A percentile compares a stretch with the other conserved stretches of the same genome.
Evolutionary conservation across 148 eudicot genomes (phyloP).

Genomic region (Chenopodium berlandieri): DNA sequence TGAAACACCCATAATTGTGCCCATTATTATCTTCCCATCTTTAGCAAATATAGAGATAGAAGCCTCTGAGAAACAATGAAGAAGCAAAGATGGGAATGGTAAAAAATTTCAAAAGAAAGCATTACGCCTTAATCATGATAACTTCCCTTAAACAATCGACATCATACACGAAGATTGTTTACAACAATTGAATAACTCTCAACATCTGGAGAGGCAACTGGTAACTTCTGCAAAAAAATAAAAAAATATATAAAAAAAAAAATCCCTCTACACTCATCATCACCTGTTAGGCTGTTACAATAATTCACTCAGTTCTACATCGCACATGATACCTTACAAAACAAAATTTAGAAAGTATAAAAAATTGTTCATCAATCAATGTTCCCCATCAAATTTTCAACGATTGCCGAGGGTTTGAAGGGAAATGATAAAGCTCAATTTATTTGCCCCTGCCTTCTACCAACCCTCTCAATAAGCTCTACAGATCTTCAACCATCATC

Average conservation of each 20-base stretch:
- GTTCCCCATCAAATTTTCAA: neutral
- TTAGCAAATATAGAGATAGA: no score
- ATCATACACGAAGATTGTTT: neutral
- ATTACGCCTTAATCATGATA: neutral
- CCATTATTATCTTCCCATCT: no score
- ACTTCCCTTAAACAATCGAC: neutral
- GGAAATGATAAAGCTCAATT: neutral
- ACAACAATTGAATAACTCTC: neutral
- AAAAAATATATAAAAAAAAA: neutral
- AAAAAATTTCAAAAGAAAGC: neutral
- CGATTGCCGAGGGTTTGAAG: neutral
- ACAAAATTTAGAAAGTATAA: neutral
- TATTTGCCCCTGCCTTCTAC: neutral
- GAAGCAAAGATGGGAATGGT: neutral
- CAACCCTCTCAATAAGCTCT: neutral
- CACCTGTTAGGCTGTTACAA: neutral
- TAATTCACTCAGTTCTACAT: neutral
- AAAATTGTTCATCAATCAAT: neutral
- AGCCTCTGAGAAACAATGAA: no score
- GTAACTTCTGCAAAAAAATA: constrained; percentile 1
- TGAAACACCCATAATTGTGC: no score
- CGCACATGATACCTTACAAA: neutral
- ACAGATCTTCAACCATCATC: neutral
- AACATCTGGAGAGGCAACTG: neutral
- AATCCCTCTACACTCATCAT: neutral